Evolutionary conservation across 1,284 basidiomycete species (phyloP).

Genomic region (Pterulicium gracile): DNA sequence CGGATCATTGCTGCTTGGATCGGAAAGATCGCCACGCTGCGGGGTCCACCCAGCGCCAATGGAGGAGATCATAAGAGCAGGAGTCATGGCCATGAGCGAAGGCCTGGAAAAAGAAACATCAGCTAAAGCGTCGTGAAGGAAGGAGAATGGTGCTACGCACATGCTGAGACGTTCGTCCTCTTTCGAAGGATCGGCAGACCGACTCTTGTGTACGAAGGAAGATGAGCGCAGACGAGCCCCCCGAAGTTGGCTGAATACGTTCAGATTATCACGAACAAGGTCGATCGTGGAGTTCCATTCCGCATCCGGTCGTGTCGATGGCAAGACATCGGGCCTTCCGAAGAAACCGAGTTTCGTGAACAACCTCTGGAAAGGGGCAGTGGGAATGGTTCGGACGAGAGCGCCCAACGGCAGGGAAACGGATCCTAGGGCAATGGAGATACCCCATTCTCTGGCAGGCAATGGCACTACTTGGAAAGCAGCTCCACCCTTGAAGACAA

Average conservation of each 20-base stretch:
- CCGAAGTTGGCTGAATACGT: constrained; percentile 71
- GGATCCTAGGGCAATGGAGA: constrained; percentile 79
- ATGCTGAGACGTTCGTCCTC: constrained; percentile 35
- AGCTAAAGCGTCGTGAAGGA: constrained; percentile 13
- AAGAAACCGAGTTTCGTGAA: constrained; percentile 62
- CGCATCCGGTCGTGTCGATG: constrained; percentile 47
- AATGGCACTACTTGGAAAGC: constrained; percentile 88
- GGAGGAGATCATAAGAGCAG: constrained; percentile 75
- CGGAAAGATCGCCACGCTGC: constrained; percentile 49
- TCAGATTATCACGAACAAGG: constrained; percentile 78
- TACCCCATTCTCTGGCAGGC: constrained; percentile 83
- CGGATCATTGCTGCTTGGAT: constrained; percentile 69
- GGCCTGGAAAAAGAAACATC: constrained; percentile 27
- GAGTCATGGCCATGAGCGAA: constrained; percentile 79
- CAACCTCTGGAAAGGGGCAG: constrained; percentile 64
- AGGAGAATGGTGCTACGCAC: constrained; percentile 18
- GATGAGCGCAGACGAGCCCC: constrained; percentile 80
- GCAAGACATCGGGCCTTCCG: constrained; percentile 56
- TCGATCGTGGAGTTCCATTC: constrained; percentile 69
- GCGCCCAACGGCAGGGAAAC: constrained; percentile 85
- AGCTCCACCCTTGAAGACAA: constrained; percentile 85
- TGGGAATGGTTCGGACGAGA: constrained; percentile 76
- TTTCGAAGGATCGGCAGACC: constrained; percentile 41
- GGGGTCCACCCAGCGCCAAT: constrained; percentile 72
- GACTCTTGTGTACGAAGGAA: constrained; percentile 72